Evolutionary conservation across 306 rosid genomes (phyloP).

Genomic region (Ormosia emarginata): DNA sequence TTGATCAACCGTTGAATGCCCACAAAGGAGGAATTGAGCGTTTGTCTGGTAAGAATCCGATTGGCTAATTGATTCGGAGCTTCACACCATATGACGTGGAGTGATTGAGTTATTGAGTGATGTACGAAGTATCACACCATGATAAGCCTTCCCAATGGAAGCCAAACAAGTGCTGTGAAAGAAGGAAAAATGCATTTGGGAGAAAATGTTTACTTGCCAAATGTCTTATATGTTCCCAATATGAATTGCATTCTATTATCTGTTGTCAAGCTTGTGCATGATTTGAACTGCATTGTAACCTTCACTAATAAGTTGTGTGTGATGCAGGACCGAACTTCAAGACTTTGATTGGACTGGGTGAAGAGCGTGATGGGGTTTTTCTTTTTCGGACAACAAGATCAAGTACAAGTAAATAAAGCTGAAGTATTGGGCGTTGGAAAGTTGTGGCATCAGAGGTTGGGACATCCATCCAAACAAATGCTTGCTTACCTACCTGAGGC

Average conservation of each 20-base stretch:
- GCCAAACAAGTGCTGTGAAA: no score
- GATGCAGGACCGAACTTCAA: not conserved
- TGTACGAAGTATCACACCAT: not conserved
- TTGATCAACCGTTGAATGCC: not conserved
- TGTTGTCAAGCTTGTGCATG: not conserved
- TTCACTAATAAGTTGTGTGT: not conserved
- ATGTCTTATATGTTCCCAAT: not conserved
- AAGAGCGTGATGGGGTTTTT: not conserved
- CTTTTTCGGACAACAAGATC: not conserved
- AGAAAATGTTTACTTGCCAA: not conserved
- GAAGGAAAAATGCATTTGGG: not conserved
- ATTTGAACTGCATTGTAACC: not conserved
- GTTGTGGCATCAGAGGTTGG: not conserved
- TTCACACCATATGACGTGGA: not conserved
- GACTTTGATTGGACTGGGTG: not conserved
- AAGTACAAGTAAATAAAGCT: not conserved
- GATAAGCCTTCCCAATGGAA: no score
- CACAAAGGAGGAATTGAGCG: not conserved
- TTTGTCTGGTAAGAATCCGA: not conserved
- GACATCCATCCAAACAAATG: not conserved
- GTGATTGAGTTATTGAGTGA: not conserved
- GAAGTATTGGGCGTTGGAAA: not conserved
- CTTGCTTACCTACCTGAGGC: not conserved
- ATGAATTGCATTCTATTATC: not conserved
- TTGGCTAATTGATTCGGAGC: not conserved